phyloP scores from a whole-genome alignment of 148 eudicot species.

The Arbutus unedo region DNA sequence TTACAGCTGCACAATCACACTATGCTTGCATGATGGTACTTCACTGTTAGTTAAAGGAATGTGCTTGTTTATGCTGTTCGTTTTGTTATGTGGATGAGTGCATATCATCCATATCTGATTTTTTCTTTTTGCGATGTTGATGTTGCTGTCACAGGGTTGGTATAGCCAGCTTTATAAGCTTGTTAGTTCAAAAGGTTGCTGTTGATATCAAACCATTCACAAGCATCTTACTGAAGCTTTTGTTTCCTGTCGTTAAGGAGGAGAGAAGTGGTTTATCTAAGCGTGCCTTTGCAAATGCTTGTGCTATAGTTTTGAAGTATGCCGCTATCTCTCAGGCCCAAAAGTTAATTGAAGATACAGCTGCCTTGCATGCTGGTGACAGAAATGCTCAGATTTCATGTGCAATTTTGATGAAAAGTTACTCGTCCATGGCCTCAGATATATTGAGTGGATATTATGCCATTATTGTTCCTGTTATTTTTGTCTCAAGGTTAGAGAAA shows the following conservation, averaged over 20 bases:
- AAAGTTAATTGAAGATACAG: constrained; percentile 72
- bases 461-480: constrained; percentile 69
- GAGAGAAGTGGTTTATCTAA: constrained; percentile 81
- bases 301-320: constrained; percentile 78
- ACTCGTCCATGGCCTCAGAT: constrained; percentile 74
- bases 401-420: constrained; percentile 79
- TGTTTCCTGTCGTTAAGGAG: constrained; percentile 70
- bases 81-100: not conserved
- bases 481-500: constrained; percentile 68
- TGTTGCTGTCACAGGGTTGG: constrained; percentile 68
- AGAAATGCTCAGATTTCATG: constrained; percentile 82
- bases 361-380: constrained; percentile 78
- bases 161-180: constrained; percentile 80
- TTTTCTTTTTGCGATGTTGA: constrained; percentile 9
- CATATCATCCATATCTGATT: not conserved
- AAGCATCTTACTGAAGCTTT: constrained; percentile 59
- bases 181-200: constrained; percentile 87
- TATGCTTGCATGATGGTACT: not conserved
- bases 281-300: constrained; percentile 94
- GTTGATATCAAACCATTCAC: constrained; percentile 74
- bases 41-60: not conserved
- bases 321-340: constrained; percentile 72
- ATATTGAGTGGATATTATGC: constrained; percentile 69
- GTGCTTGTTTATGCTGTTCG: not conserved
- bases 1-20: not conserved